Percentiles rank a stretch among this genome's conserved stretches.
These are phyloP conservation scores for Penicillium sp. DNA, from an alignment of 2,329 filamentous ascomycete genomes.

Conservation along the genomic window DNA sequence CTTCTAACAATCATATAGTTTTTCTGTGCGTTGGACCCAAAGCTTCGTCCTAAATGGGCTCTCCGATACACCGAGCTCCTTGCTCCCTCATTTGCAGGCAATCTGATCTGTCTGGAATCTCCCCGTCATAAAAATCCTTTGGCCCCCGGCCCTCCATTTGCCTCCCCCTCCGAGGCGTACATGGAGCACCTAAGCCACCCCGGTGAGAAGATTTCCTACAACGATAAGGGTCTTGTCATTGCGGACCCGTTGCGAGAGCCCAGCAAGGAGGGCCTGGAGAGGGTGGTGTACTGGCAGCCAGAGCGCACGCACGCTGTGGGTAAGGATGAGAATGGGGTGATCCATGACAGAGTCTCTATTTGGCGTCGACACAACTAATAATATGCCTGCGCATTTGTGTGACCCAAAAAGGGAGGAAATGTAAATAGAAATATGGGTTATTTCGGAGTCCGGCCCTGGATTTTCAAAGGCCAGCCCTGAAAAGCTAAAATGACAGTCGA, in stretches of 20 bases:
- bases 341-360: constrained; percentile 48
- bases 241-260: constrained; percentile 53
- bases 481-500: neutral
- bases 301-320: constrained; percentile 61
- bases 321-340: constrained; percentile 46
- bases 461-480: neutral
- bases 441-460: neutral
- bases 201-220: constrained; percentile 68
- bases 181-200: constrained; percentile 71
- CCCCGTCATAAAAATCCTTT: constrained; percentile 71
- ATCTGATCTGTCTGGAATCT: constrained; percentile 73
- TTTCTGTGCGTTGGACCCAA: constrained; percentile 62
- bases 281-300: constrained; percentile 61
- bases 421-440: neutral
- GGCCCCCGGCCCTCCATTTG: constrained; percentile 73
- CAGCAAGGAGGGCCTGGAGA: constrained; percentile 44
- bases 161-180: constrained; percentile 70
- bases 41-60: constrained; percentile 61
- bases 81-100: constrained; percentile 50
- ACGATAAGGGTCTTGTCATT: constrained; percentile 56
- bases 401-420: neutral
- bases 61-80: constrained; percentile 59
- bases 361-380: constrained; percentile 43
- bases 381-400: neutral
- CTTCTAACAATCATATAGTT: constrained; percentile 50